Evolutionary conservation across 2,329 filamentous ascomycete species (phyloP).

Genomic region (Mollisia scopiformis): DNA sequence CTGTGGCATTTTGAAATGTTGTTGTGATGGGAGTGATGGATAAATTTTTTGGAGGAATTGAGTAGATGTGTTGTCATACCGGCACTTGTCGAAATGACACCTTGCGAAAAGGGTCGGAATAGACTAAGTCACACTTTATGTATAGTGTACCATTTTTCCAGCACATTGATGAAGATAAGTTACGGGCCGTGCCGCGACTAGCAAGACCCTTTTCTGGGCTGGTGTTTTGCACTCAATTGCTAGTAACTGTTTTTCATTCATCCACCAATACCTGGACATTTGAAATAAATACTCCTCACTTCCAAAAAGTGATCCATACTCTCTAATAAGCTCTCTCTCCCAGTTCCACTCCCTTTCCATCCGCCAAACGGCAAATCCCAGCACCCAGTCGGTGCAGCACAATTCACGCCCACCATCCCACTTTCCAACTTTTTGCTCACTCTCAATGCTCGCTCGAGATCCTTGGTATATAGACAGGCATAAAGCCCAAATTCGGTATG

Average conservation of each 20-base stretch:
- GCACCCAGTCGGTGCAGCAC: not conserved
- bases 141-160: not conserved
- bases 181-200: not conserved
- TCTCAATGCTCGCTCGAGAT: slow-evolving; percentile 42
- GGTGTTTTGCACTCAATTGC: not conserved
- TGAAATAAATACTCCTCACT: not conserved
- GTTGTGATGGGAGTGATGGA: too few relatives aligned
- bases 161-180: not conserved
- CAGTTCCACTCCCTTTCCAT: slow-evolving; percentile 74
- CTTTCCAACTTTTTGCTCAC: slow-evolving; percentile 14
- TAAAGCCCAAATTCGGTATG: slow-evolving; percentile 59
- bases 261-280: not conserved
- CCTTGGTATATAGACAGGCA: slow-evolving; percentile 52
- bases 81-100: too few relatives aligned
- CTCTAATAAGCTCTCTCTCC: slow-evolving; percentile 55
- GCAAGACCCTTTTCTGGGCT: not conserved
- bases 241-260: not conserved
- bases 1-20: too few relatives aligned
- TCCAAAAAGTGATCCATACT: not conserved
- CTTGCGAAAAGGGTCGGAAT: not conserved
- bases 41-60: too few relatives aligned
- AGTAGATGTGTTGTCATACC: too few relatives aligned
- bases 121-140: too few relatives aligned
- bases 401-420: slow-evolving; percentile 3
- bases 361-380: slow-evolving; percentile 55